phyloP scores from a whole-genome alignment of 768 basidiomycete genomes.

The Chlorophyllum brunneum region DNA sequence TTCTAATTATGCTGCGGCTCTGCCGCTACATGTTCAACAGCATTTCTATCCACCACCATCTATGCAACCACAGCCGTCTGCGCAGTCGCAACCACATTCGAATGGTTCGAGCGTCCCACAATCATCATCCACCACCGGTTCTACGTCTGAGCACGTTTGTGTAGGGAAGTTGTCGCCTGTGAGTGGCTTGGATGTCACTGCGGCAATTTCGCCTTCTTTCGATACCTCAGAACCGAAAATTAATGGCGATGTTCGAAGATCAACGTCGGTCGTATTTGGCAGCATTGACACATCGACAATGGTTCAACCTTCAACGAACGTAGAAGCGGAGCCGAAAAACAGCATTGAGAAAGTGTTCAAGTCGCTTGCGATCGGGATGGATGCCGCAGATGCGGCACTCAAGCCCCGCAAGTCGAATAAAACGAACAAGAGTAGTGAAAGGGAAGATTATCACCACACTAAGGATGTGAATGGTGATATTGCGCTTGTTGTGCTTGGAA shows the following conservation, averaged over 20 bases:
- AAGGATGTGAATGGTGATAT: conserved; percentile 4
- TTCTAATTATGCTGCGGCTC: conserved; percentile 13
- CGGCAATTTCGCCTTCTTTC: background rate
- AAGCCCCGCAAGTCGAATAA: conserved; percentile 1
- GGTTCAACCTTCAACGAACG: background rate
- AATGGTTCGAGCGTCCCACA: too few species aligned
- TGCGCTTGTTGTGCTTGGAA: conserved; percentile 9
- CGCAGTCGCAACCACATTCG: too few species aligned
- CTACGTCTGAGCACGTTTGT: background rate
- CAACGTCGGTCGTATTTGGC: conserved; percentile 46
- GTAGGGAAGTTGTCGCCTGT: background rate
- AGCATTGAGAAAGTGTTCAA: conserved; percentile 28
- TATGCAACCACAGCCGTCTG: background rate
- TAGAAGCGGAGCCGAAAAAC: conserved; percentile 5
- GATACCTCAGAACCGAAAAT: background rate
- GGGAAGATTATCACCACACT: background rate
- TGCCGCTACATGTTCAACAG: conserved; percentile 15
- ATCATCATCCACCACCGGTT: too few species aligned
- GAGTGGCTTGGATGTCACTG: background rate
- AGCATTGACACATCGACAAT: conserved; percentile 36
- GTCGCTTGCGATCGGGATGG: conserved; percentile 43
- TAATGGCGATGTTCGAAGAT: conserved; percentile 12
- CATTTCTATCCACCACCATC: conserved; percentile 8
- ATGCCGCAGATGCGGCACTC: conserved; percentile 16
- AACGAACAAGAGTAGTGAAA: background rate